A percentile compares a stretch with the other conserved stretches of the same genome.
phyloP scores from a whole-genome alignment of 1,284 basidiomycete genomes.

The Boletus semigastroideus region DNA sequence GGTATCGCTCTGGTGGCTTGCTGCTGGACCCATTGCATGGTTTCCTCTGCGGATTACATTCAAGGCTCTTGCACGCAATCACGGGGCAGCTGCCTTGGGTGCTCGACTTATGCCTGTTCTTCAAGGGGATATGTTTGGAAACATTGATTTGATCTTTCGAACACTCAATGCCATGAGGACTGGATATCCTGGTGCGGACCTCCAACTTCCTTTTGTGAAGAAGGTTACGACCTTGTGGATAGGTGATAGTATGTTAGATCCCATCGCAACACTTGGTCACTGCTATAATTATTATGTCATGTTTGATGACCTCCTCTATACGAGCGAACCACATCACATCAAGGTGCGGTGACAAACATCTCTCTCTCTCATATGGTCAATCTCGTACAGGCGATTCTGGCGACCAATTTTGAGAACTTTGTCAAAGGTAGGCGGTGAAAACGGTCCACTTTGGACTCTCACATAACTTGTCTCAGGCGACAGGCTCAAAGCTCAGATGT shows the following conservation, averaged over 20 bases:
- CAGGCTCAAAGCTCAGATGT: conserved; percentile 25
- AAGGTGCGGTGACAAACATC: conserved; percentile 12
- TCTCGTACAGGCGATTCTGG: conserved; percentile 26
- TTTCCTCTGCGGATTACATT: conserved; percentile 14
- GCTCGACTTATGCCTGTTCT: conserved; percentile 21
- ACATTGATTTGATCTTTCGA: conserved; percentile 21
- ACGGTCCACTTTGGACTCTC: conserved; percentile 1
- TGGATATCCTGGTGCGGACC: conserved; percentile 26
- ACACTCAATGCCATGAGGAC: conserved; percentile 14
- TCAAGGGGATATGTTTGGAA: conserved; percentile 21
- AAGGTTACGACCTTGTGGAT: neutral
- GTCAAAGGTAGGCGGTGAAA: conserved; percentile 34
- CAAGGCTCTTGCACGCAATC: conserved; percentile 6
- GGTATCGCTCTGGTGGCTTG: conserved; percentile 15
- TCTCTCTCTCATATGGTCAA: neutral
- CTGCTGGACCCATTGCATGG: conserved; percentile 1
- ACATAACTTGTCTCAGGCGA: conserved; percentile 21
- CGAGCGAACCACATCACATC: conserved; percentile 26
- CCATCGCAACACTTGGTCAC: conserved; percentile 8
- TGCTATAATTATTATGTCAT: conserved; percentile 23
- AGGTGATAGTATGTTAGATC: conserved; percentile 18
- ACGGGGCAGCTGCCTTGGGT: conserved; percentile 25
- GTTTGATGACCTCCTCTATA: conserved; percentile 25
- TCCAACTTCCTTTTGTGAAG: neutral
- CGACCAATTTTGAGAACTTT: conserved; percentile 37